These are phyloP conservation scores for Xanthoconium purpureum DNA, from an alignment of 768 basidiomycete genomes.

Conservation along the genomic window DNA sequence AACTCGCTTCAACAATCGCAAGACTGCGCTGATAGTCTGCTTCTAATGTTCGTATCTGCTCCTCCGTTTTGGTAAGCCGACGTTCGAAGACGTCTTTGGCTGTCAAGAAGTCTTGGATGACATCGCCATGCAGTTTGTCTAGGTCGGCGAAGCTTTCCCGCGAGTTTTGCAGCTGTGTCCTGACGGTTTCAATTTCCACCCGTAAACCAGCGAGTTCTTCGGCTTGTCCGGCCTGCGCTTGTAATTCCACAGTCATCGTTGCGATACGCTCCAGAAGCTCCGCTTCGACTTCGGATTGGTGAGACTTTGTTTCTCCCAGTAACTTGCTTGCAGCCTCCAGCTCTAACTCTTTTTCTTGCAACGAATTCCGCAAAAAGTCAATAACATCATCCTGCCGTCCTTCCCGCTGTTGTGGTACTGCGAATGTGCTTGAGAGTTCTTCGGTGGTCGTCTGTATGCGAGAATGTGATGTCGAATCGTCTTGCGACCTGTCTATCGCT, in stretches of 20 bases:
- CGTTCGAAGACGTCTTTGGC: conserved; percentile 31
- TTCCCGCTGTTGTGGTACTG: background rate
- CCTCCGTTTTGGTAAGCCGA: conserved; percentile 25
- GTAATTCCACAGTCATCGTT: conserved; percentile 19
- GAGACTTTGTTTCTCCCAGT: conserved; percentile 33
- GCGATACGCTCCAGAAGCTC: conserved; percentile 29
- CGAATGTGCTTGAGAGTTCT: background rate
- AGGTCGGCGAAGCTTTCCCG: conserved; percentile 24
- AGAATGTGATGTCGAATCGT: background rate
- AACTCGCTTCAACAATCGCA: conserved; percentile 34
- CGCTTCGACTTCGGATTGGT: conserved; percentile 34
- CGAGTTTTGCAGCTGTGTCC: conserved; percentile 21
- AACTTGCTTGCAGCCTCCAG: conserved; percentile 36
- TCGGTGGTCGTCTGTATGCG: background rate
- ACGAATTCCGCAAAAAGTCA: conserved; percentile 38
- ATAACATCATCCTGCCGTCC: conserved; percentile 18
- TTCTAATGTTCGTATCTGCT: conserved; percentile 26
- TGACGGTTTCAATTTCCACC: conserved; percentile 25
- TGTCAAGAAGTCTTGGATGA: conserved; percentile 22
- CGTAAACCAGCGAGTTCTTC: conserved; percentile 22
- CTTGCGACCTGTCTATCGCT: background rate
- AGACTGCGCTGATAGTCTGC: conserved; percentile 21
- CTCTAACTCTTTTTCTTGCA: conserved; percentile 35
- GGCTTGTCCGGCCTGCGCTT: conserved; percentile 6
- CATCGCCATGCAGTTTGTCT: conserved; percentile 24